These are phyloP conservation scores for Cordyceps militaris DNA, from an alignment of 2,329 filamentous ascomycete genomes.

Conservation along the genomic window DNA sequence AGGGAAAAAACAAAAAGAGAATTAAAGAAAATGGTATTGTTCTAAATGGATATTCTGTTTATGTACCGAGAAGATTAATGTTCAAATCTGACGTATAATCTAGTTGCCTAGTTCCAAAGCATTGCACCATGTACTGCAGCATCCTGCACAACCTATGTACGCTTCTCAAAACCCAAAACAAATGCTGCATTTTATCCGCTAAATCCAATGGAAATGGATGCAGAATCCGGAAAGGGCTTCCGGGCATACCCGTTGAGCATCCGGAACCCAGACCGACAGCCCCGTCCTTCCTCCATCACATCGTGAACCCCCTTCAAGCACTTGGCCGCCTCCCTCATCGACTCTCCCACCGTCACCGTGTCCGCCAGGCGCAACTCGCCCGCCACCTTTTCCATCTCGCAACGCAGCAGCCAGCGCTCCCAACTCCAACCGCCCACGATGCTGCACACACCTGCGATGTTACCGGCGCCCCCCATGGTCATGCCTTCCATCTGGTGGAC, in stretches of 20 bases:
- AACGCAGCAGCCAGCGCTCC: constrained; percentile 91
- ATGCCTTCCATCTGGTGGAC: constrained; percentile 54
- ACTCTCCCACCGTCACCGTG: constrained; percentile 42
- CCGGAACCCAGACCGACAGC: constrained; percentile 52
- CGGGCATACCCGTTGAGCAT: constrained; percentile 56
- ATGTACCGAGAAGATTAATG: not conserved
- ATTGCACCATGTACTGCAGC: not conserved
- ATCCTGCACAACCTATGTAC: not conserved
- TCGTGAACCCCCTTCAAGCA: constrained; percentile 53
- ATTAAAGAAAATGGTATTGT: not conserved
- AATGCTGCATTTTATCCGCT: not conserved
- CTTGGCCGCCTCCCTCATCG: constrained; percentile 50
- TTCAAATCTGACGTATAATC: not conserved
- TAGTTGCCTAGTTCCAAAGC: not conserved
- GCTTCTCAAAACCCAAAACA: not conserved
- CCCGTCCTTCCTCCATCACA: constrained; percentile 57
- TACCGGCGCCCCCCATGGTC: constrained; percentile 59
- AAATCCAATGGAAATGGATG: constrained; percentile 10
- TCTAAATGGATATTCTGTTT: not conserved
- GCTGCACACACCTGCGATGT: constrained; percentile 68
- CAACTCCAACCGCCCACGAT: constrained; percentile 83
- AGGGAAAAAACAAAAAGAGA: not conserved
- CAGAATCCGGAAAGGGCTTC: constrained; percentile 36
- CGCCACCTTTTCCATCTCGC: constrained; percentile 72
- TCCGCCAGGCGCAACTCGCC: constrained; percentile 55